phyloP scores from a whole-genome alignment of 2,329 filamentous ascomycete genomes.

The Blastomyces gilchristii region DNA sequence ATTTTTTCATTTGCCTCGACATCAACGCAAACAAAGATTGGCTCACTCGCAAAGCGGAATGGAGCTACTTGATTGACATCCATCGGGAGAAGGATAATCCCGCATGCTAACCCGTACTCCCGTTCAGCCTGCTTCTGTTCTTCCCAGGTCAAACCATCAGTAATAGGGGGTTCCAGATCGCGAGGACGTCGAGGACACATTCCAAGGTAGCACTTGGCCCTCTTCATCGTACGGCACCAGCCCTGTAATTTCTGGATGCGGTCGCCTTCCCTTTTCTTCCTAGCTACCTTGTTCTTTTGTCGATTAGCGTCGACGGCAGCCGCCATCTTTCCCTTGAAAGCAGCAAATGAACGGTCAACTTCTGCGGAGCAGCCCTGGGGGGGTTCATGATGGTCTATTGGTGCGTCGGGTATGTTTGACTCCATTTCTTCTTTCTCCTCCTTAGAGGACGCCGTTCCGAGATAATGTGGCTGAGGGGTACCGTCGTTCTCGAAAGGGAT shows the following conservation, averaged over 20 bases:
- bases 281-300: constrained; percentile 39
- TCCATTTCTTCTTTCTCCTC: constrained; percentile 33
- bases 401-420: constrained; percentile 23
- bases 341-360: constrained; percentile 26
- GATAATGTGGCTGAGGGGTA: constrained; percentile 56
- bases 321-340: constrained; percentile 48
- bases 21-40: constrained; percentile 69
- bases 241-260: constrained; percentile 42
- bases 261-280: constrained; percentile 42
- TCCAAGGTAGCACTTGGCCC: constrained; percentile 61
- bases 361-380: constrained; percentile 20
- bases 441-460: constrained; percentile 47
- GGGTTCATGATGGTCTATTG: constrained; percentile 17
- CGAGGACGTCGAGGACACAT: constrained; percentile 40
- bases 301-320: constrained; percentile 42
- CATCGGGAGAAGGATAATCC: constrained; percentile 27
- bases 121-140: constrained; percentile 19
- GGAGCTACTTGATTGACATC: constrained; percentile 39
- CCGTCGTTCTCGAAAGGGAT: constrained; percentile 51
- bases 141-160: constrained; percentile 18
- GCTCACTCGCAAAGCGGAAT: constrained; percentile 42
- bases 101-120: constrained; percentile 19
- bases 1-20: constrained; percentile 68
- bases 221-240: constrained; percentile 49
- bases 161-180: constrained; percentile 11